phyloP scores from a whole-genome alignment of 352 stramenopile genomes.

The Elongisporangium prolatum region DNA sequence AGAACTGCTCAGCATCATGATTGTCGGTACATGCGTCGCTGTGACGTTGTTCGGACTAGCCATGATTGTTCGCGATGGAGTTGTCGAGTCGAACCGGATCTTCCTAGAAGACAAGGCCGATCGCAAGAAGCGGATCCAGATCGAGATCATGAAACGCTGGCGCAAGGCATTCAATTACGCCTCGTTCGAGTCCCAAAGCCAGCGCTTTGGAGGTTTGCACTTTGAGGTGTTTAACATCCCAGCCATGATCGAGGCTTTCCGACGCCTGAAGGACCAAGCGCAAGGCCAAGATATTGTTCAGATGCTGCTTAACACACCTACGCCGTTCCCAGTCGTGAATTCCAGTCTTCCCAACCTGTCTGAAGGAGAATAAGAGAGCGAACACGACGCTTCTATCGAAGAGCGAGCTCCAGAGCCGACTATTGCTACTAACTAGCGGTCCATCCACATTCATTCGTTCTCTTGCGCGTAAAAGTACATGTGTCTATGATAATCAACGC shows the following conservation, averaged over 20 bases:
- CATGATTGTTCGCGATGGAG: conserved; percentile 56
- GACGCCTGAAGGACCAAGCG: conserved; percentile 17
- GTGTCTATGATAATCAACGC: conserved; percentile 7
- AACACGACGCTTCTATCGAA: neutral
- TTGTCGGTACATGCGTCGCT: conserved; percentile 54
- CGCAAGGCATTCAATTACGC: conserved; percentile 49
- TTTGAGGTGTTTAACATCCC: conserved; percentile 43
- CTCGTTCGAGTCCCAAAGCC: conserved; percentile 43
- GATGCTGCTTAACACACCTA: neutral
- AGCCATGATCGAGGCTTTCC: conserved; percentile 48
- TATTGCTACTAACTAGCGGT: neutral
- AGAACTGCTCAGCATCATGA: conserved; percentile 47
- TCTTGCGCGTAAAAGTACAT: conserved; percentile 1
- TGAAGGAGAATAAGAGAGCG: conserved; percentile 13
- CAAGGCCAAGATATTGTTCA: neutral
- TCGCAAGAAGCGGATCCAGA: conserved; percentile 31
- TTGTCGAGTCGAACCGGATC: conserved; percentile 36
- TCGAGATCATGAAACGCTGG: conserved; percentile 38
- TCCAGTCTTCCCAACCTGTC: conserved; percentile 19
- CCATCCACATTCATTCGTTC: neutral
- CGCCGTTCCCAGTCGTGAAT: conserved; percentile 7
- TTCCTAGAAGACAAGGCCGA: conserved; percentile 34
- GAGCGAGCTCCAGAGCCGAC: neutral
- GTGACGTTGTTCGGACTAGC: conserved; percentile 58
- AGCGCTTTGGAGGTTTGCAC: conserved; percentile 30